Evolutionary conservation across 2,329 filamentous ascomycete genomes (phyloP).

Genomic region (Aspergillus candidus): DNA sequence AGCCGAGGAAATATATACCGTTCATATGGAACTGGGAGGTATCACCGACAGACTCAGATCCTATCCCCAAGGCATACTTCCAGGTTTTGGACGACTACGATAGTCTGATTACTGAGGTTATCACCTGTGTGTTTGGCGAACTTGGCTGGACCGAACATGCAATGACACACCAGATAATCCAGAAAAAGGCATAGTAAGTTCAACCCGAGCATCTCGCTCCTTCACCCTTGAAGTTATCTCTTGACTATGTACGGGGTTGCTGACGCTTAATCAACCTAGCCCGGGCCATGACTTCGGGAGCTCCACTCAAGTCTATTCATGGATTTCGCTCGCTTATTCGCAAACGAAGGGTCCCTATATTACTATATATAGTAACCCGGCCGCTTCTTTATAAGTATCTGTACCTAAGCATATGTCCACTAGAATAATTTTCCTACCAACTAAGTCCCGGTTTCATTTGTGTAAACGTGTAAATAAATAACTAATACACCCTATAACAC

Average conservation of each 20-base stretch:
- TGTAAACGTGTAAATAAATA: too few species aligned
- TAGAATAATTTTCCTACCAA: too few species aligned
- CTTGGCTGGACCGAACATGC: slow-evolving; percentile 1
- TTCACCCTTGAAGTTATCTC: too few species aligned
- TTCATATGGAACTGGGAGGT: slow-evolving; percentile 2
- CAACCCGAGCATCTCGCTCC: not conserved
- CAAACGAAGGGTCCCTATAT: not conserved
- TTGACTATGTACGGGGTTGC: too few species aligned
- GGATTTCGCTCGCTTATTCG: slow-evolving; percentile 1
- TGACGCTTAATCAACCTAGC: not conserved
- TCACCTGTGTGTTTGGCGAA: not conserved
- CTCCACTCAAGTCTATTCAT: not conserved
- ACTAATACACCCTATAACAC: too few species aligned
- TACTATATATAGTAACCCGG: slow-evolving; percentile 1
- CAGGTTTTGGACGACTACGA: not conserved
- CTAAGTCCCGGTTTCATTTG: too few species aligned
- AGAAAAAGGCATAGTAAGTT: slow-evolving; percentile 4
- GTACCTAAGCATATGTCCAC: too few species aligned
- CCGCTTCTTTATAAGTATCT: too few species aligned
- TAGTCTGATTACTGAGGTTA: not conserved
- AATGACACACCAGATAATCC: not conserved
- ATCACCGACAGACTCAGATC: not conserved
- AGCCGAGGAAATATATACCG: not conserved
- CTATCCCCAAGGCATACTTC: slow-evolving; percentile 1
- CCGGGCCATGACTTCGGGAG: not conserved